These are phyloP conservation scores for Cryptosporidium ubiquitum DNA, from an alignment of 169 alveolate genomes.

Conservation along the genomic window DNA sequence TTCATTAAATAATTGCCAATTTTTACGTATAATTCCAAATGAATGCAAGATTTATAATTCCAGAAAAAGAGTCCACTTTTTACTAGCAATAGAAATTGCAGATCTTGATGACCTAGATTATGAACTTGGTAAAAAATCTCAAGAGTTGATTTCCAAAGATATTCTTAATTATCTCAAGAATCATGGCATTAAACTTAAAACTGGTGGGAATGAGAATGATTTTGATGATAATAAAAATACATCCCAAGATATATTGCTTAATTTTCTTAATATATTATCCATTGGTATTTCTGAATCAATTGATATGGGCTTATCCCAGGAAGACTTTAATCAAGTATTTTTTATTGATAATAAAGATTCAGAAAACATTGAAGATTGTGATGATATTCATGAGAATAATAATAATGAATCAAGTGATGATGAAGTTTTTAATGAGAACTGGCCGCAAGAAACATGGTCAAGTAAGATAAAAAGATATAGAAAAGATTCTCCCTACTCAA, in stretches of 20 bases:
- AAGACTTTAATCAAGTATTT: not conserved
- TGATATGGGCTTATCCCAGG: not conserved
- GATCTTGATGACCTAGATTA: constrained; percentile 84
- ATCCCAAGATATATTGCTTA: constrained; percentile 13
- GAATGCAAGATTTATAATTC: constrained; percentile 87
- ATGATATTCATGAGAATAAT: not conserved
- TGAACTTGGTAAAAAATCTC: constrained; percentile 76
- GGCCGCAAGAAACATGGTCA: constrained; percentile 72
- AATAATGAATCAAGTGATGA: not conserved
- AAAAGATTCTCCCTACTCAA: constrained; percentile 86
- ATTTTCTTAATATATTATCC: constrained; percentile 56
- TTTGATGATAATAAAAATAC: constrained; percentile 10
- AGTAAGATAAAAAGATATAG: constrained; percentile 84
- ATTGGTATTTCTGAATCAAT: constrained; percentile 58
- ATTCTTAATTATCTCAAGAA: constrained; percentile 73
- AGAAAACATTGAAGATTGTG: not conserved
- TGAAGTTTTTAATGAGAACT: constrained; percentile 10
- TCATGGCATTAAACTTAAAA: constrained; percentile 31
- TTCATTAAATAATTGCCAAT: constrained; percentile 78
- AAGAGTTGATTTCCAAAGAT: constrained; percentile 78
- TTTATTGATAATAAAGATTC: constrained; percentile 9
- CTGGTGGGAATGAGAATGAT: not conserved
- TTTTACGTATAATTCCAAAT: constrained; percentile 82
- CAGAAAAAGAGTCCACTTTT: constrained; percentile 88
- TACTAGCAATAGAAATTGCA: constrained; percentile 87